Percentiles rank a stretch among this genome's conserved stretches.
These are phyloP conservation scores for Astrephomene gubernaculifera DNA, from an alignment of 139 green algal species.

Conservation along the genomic window DNA sequence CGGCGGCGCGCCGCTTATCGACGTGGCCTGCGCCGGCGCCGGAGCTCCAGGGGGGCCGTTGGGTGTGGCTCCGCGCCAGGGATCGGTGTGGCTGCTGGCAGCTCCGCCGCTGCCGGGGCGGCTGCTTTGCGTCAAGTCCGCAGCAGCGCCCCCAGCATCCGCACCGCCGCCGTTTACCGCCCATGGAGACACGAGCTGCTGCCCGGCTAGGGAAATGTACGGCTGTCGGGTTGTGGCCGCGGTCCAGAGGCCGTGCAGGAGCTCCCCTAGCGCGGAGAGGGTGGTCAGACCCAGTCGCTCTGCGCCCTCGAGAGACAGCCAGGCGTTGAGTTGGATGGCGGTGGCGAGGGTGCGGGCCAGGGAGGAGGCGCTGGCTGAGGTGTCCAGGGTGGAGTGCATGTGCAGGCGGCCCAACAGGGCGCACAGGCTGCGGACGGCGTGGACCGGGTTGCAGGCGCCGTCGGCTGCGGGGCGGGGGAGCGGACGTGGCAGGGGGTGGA, in stretches of 20 bases:
- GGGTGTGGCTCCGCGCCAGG: no score
- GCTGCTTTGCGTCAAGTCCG: background rate
- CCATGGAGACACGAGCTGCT: conserved; percentile 29
- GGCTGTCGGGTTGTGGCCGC: conserved; percentile 24
- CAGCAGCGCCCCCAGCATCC: background rate
- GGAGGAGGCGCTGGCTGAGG: background rate
- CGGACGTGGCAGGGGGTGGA: background rate
- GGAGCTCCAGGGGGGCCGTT: no score
- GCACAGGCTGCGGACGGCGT: conserved; percentile 17
- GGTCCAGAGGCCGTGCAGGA: conserved; percentile 42
- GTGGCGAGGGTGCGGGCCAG: conserved; percentile 3
- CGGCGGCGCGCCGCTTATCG: no score
- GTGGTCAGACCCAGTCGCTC: conserved; percentile 40
- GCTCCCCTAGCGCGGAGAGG: conserved; percentile 38
- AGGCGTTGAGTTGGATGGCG: conserved; percentile 35
- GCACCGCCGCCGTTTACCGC: background rate
- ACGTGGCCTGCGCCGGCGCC: no score
- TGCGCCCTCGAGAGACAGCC: conserved; percentile 46
- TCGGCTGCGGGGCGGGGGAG: conserved; percentile 11
- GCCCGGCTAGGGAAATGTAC: conserved; percentile 15
- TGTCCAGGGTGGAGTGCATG: conserved; percentile 14
- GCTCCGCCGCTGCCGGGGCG: background rate
- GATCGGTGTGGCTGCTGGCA: no score
- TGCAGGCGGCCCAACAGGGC: conserved; percentile 29
- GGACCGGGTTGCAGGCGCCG: conserved; percentile 7